Conservation (phyloP, 164 flowering plant species). For the Litsea cubeba region DNA sequence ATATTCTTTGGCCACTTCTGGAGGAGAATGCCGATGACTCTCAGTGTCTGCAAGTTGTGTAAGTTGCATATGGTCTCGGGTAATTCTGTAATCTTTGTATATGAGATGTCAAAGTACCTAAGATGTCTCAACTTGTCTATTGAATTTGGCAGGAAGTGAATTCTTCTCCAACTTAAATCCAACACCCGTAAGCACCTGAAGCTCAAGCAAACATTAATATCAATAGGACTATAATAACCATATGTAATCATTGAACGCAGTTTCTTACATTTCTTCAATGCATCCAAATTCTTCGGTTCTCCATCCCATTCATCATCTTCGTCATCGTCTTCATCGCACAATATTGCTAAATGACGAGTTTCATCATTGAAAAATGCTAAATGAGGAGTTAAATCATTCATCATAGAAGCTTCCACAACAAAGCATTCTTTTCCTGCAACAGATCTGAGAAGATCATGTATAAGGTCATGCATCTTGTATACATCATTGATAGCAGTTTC, state of each 20-base stretch:
- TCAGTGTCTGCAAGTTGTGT: not conserved
- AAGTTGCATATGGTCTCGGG: not conserved
- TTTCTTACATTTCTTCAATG: not conserved
- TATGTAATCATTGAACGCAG: not conserved
- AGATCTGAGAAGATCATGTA: slow-evolving; percentile 5
- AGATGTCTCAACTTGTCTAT: not conserved
- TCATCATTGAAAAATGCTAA: not conserved
- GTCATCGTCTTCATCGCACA: too few species aligned
- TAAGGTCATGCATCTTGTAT: slow-evolving; percentile 6
- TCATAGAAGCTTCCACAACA: not conserved
- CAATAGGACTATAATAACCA: too few species aligned
- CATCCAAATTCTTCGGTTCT: not conserved
- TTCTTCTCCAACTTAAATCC: not conserved
- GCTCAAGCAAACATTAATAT: not conserved
- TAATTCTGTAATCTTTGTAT: not conserved
- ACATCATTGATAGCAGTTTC: too few species aligned
- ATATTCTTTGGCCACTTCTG: not conserved
- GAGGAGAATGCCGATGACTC: not conserved
- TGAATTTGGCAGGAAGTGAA: not conserved
- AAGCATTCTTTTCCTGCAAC: not conserved
- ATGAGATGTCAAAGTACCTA: not conserved
- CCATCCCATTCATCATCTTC: not conserved
- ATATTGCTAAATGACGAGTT: not conserved
- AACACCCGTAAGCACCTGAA: too few species aligned
- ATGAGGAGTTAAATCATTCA: not conserved